Evolutionary conservation across 768 basidiomycete genomes (phyloP), one percentile per base, ranked within the genome.

Genomic region (Amanita jacksonii): DNA sequence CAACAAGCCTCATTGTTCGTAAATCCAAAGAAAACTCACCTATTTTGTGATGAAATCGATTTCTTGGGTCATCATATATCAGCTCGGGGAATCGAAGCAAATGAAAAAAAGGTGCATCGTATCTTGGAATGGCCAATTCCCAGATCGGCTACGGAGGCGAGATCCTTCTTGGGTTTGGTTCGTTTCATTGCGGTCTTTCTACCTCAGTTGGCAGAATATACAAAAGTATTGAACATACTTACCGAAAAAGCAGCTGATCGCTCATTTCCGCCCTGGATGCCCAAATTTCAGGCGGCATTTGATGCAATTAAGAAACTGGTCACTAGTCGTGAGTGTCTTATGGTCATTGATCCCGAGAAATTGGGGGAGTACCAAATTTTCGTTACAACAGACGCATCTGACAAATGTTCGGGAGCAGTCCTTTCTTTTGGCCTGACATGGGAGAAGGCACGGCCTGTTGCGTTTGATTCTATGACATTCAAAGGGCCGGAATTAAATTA

Each of bases 401-500:
- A 49, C 0, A 62, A 60, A 0, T 59, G 67, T 0, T 48, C 58
- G 2, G 50, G 58, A 0, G 66, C 63, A 0, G 46, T 64, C 0
- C 30, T 67, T 6, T n/a, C 27, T 6, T 28, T 28, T 28, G 27
- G 27, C 6, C 27, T 12, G 7, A 28, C 27, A 6, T 58, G 57
- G 54, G 51, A 55, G n/a, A 51, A 46, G 0, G 63, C 57, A 0
- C 47, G 48, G 1, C 38, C 62, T 2, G 58, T 56, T 0, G 60
- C 59, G 1, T 68, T 67, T 38, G 66, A 56, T 33, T 68, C 62
- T 0, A 63, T 60, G 0, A 69, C 67, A 37, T 46, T 68, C 3
- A 63, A 55, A 13, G 23, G 57, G 0, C 58, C 66, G 0, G 65
- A 69, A 38, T 62, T 64, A 18, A 68, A 68, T 31, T 68, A 69